Percentiles rank a stretch among this genome's conserved stretches.
Evolutionary conservation across 1,139 yeast genomes (phyloP).

Genomic region (Meyerozyma smithsonii): DNA sequence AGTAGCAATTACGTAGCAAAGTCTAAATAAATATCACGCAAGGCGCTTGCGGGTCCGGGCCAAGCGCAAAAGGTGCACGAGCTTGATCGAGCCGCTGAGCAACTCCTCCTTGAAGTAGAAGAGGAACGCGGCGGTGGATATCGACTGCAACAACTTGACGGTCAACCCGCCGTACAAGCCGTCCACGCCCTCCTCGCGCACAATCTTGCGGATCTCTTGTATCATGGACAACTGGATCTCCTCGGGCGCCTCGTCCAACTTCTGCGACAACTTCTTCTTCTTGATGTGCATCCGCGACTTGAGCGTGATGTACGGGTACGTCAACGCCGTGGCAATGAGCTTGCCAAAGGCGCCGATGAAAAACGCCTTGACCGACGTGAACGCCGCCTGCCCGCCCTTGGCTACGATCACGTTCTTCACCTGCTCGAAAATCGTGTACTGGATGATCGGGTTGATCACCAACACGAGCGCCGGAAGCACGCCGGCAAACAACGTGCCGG

Average conservation of each 20-base stretch:
- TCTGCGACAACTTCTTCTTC: slow-evolving; percentile 30
- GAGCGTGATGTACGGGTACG: slow-evolving; percentile 88
- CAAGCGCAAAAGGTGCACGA: slow-evolving; percentile 36
- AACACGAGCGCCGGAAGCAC: slow-evolving; percentile 81
- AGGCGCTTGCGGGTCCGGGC: slow-evolving; percentile 19
- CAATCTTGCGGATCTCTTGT: slow-evolving; percentile 46
- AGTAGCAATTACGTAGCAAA: too few species aligned
- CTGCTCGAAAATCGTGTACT: slow-evolving; percentile 89
- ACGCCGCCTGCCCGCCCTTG: slow-evolving; percentile 40
- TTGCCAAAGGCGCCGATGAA: slow-evolving; percentile 87
- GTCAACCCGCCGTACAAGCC: slow-evolving; percentile 80
- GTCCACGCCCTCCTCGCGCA: slow-evolving; percentile 63
- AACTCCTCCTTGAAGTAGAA: slow-evolving; percentile 90
- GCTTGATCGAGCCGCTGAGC: slow-evolving; percentile 44
- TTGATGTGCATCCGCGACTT: slow-evolving; percentile 83
- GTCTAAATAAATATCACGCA: too few species aligned
- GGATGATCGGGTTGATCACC: slow-evolving; percentile 85
- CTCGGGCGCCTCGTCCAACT: slow-evolving; percentile 14
- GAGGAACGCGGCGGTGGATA: slow-evolving; percentile 82
- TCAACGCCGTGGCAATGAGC: slow-evolving; percentile 76
- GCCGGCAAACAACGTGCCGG: slow-evolving; percentile 72
- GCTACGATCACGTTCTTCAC: slow-evolving; percentile 62
- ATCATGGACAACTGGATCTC: slow-evolving; percentile 35
- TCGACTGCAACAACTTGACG: slow-evolving; percentile 78
- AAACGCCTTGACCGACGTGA: slow-evolving; percentile 69